Percentiles rank a stretch among this genome's conserved stretches.
These are phyloP conservation scores for Cyberlindnera japonica DNA, from an alignment of 805 yeast species.

Conservation along the genomic window DNA sequence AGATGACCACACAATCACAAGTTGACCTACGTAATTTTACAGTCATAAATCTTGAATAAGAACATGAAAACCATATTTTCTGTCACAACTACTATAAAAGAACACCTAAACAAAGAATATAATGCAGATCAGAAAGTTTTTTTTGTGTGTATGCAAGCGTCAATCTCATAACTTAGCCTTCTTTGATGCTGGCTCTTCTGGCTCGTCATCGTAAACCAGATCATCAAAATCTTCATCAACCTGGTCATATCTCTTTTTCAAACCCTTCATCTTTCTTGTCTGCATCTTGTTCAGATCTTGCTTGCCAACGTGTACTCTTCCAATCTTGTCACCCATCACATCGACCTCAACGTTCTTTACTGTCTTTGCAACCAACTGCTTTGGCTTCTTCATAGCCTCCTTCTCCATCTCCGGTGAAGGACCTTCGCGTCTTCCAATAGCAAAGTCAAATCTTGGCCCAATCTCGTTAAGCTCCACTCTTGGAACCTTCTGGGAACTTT, in stretches of 20 bases:
- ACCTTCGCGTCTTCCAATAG: slow-evolving; percentile 78
- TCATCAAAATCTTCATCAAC: slow-evolving; percentile 46
- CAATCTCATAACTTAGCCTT: slow-evolving; percentile 20
- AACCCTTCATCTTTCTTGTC: slow-evolving; percentile 98
- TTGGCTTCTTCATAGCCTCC: slow-evolving; percentile 81
- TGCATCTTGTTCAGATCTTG: slow-evolving; percentile 89
- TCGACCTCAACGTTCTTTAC: slow-evolving; percentile 90
- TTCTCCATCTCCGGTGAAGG: slow-evolving; percentile 86
- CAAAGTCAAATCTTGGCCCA: slow-evolving; percentile 94
- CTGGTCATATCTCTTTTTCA: slow-evolving; percentile 84
- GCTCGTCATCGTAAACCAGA: slow-evolving; percentile 42
- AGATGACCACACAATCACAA: no score
- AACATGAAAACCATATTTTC: not conserved
- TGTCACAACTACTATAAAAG: not conserved
- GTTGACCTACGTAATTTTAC: no score
- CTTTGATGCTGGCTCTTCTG: slow-evolving; percentile 34
- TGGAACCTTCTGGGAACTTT: slow-evolving; percentile 84
- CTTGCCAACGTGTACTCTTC: slow-evolving; percentile 92
- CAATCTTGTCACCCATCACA: slow-evolving; percentile 92
- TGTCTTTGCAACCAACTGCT: slow-evolving; percentile 72
- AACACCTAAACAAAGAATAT: not conserved
- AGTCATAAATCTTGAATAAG: not conserved
- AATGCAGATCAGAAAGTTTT: slow-evolving; percentile 1
- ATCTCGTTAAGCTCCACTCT: slow-evolving; percentile 92
- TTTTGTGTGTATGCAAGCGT: not conserved